Evolutionary conservation across 2,329 filamentous ascomycete species (phyloP).

Genomic region (Onygenales sp.): DNA sequence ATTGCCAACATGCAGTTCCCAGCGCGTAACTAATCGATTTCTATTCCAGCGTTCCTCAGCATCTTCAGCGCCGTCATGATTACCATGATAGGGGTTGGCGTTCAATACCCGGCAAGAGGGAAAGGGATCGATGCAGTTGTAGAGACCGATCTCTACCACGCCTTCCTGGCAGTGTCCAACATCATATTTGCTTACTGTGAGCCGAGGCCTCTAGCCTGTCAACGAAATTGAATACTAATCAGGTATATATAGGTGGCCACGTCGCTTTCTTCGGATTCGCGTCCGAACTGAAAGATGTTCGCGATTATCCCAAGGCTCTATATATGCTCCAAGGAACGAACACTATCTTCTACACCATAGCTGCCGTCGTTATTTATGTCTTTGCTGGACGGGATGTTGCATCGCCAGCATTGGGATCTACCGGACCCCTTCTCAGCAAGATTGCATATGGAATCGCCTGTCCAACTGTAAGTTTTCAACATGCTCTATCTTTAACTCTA

Average conservation of each 20-base stretch:
- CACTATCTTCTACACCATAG: slow-evolving; percentile 54
- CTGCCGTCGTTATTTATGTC: slow-evolving; percentile 59
- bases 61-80: slow-evolving; percentile 55
- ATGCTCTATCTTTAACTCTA: background rate
- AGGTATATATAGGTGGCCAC: slow-evolving; percentile 40
- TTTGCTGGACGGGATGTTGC: slow-evolving; percentile 53
- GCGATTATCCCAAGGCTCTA: slow-evolving; percentile 54
- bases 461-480: slow-evolving; percentile 42
- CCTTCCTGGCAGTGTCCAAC: slow-evolving; percentile 54
- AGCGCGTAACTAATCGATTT: slow-evolving; percentile 7
- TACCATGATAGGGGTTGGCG: slow-evolving; percentile 56
- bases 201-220: slow-evolving; percentile 15
- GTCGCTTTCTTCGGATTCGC: slow-evolving; percentile 62
- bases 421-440: slow-evolving; percentile 48
- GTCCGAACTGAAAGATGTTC: slow-evolving; percentile 52
- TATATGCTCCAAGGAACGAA: slow-evolving; percentile 51
- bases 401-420: slow-evolving; percentile 58
- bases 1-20: background rate
- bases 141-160: slow-evolving; percentile 40
- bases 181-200: slow-evolving; percentile 61
- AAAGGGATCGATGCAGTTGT: slow-evolving; percentile 27
- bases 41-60: slow-evolving; percentile 46
- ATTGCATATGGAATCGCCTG: slow-evolving; percentile 59
- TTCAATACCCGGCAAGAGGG: slow-evolving; percentile 34
- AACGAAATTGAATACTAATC: background rate